Conservation (phyloP, 1,284 basidiomycete species). For the Lignosus rhinocerotis region DNA sequence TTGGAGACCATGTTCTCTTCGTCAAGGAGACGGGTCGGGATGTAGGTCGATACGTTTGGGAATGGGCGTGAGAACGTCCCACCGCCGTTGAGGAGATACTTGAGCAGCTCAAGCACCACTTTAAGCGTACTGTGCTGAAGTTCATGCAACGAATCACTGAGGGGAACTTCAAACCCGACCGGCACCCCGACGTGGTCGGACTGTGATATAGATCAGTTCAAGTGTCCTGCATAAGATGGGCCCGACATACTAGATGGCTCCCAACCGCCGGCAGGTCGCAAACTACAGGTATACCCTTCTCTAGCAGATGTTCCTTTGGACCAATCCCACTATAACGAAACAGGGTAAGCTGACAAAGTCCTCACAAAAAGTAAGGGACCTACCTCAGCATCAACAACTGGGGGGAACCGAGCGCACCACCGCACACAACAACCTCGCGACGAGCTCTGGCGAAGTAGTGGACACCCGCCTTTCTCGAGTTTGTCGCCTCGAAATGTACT, state of each 20-base stretch:
- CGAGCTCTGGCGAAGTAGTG: slow-evolving; percentile 23
- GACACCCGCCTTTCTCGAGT: slow-evolving; percentile 1
- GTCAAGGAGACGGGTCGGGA: slow-evolving; percentile 29
- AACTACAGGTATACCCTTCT: slow-evolving; percentile 29
- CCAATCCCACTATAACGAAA: slow-evolving; percentile 29
- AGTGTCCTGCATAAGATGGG: not conserved
- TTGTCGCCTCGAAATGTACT: slow-evolving; percentile 17
- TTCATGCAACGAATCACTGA: slow-evolving; percentile 29
- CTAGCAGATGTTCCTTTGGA: slow-evolving; percentile 29
- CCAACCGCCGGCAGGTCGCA: slow-evolving; percentile 37
- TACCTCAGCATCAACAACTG: slow-evolving; percentile 38
- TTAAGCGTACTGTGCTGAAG: slow-evolving; percentile 19
- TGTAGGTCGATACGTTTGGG: slow-evolving; percentile 31
- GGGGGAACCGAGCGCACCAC: slow-evolving; percentile 36
- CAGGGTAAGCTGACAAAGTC: not conserved
- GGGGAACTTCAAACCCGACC: slow-evolving; percentile 30
- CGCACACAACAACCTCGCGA: slow-evolving; percentile 34
- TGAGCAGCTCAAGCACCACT: slow-evolving; percentile 30
- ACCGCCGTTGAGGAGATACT: slow-evolving; percentile 31
- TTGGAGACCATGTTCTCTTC: not conserved
- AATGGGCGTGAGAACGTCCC: slow-evolving; percentile 34
- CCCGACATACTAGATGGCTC: slow-evolving; percentile 23
- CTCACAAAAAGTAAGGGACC: slow-evolving; percentile 9
- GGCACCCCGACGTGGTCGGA: slow-evolving; percentile 36
- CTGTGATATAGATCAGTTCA: slow-evolving; percentile 25